Evolutionary conservation across 1,284 basidiomycete species (phyloP).

Genomic region (Meira miltonrushii): DNA sequence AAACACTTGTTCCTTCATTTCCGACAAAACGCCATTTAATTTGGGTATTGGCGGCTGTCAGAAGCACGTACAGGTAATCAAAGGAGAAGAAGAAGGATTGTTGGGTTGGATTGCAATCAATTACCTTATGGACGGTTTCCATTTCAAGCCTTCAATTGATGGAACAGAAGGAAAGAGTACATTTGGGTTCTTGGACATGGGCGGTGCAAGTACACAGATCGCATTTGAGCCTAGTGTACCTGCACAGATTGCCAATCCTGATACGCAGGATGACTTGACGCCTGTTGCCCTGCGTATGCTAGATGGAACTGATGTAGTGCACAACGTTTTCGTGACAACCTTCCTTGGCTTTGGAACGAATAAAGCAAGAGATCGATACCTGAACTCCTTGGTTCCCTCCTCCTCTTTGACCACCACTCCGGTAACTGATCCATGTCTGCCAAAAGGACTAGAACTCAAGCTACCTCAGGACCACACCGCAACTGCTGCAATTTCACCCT

Average conservation of each 20-base stretch:
- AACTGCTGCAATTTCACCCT: slow-evolving; percentile 55
- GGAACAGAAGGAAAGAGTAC: slow-evolving; percentile 63
- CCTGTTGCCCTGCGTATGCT: slow-evolving; percentile 76
- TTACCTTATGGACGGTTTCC: slow-evolving; percentile 97
- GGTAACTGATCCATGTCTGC: slow-evolving; percentile 77
- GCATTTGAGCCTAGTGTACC: slow-evolving; percentile 71
- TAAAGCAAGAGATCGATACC: slow-evolving; percentile 83
- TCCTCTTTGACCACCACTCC: slow-evolving; percentile 38
- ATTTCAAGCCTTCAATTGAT: slow-evolving; percentile 50
- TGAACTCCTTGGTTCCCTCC: slow-evolving; percentile 63
- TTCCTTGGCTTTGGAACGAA: slow-evolving; percentile 99
- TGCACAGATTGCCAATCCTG: slow-evolving; percentile 44
- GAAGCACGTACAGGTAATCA: slow-evolving; percentile 85
- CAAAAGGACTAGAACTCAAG: slow-evolving; percentile 61
- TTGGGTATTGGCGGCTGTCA: slow-evolving; percentile 61
- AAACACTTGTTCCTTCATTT: slow-evolving; percentile 73
- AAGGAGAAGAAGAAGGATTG: slow-evolving; percentile 94
- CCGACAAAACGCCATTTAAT: slow-evolving; percentile 73
- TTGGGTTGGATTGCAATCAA: slow-evolving; percentile 98
- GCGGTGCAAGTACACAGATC: slow-evolving; percentile 95
- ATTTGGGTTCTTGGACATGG: slow-evolving; percentile 98
- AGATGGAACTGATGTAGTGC: slow-evolving; percentile 76
- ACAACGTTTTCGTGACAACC: slow-evolving; percentile 93
- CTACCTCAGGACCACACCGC: slow-evolving; percentile 40
- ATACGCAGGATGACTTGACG: slow-evolving; percentile 50